Conservation (phyloP, 2,329 filamentous ascomycete genomes). For the Aspergillus intermedius region DNA sequence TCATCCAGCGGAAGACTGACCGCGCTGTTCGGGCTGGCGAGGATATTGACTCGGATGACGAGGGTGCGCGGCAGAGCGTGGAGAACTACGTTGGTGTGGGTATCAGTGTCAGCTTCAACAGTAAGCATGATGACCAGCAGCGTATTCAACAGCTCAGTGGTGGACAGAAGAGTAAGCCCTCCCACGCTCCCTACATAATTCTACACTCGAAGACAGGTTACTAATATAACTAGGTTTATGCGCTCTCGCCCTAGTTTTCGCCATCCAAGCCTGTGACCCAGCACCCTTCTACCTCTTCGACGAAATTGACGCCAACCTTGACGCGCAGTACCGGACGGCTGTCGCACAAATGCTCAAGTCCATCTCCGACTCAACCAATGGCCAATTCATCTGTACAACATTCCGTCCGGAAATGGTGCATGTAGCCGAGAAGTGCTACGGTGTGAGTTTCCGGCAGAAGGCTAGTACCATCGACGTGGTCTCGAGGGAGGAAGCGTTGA, state of each 20-base stretch:
- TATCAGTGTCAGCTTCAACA: constrained; percentile 97
- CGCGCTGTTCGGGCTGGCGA: constrained; percentile 58
- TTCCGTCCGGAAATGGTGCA: constrained; percentile 95
- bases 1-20: constrained; percentile 88
- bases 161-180: constrained; percentile 82
- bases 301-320: constrained; percentile 96
- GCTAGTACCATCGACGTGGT: constrained; percentile 92
- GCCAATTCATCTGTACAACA: constrained; percentile 96
- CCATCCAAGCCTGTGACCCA: constrained; percentile 95
- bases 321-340: constrained; percentile 94
- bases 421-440: constrained; percentile 96
- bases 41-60: constrained; percentile 60
- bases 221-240: constrained; percentile 61
- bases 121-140: constrained; percentile 96
- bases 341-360: constrained; percentile 82
- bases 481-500: constrained; percentile 74
- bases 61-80: constrained; percentile 56
- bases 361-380: constrained; percentile 55
- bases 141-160: constrained; percentile 94
- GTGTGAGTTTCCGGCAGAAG: constrained; percentile 85
- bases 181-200: background rate
- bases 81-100: constrained; percentile 96
- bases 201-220: background rate
- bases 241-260: constrained; percentile 94
- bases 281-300: constrained; percentile 99